Base-by-base conservation (phyloP, 2,329 filamentous ascomycete genomes). In the Aspergillus viridinutans region DNA sequence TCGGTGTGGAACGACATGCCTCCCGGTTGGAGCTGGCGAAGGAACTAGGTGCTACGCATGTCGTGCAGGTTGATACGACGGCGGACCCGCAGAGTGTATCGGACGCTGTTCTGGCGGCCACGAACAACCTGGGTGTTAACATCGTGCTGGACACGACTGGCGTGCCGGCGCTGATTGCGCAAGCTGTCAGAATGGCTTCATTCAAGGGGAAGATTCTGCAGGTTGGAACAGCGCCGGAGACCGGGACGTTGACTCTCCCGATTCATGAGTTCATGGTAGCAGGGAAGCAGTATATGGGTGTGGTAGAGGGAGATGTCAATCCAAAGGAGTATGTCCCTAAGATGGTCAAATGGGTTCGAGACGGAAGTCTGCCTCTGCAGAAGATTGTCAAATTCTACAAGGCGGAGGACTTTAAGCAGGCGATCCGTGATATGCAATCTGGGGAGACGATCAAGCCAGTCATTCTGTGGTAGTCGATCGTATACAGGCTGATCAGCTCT, bases 91-190 rank as follows among this genome's bases (percentile, higher is more conserved):
- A 48, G 4, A 62, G 65, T n/a, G 61, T 80, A 1, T 66, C 64
- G 0, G 66, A 72, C 35, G 72, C 71, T 3, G 67, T 80, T 20
- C 62, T 67, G 20, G 70, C 71, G 5, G 59, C 76, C 3, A 69
- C 71, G 0, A 69, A 71, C 3, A 72, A 69, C 0, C 58, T 74
- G 0, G 80, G 81, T 0, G 72, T 78, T 0, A 77, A 74, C 2
- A 69, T 81, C 35, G 73, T 73, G 4, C 72, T 84, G 52, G 81
- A 84, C 54, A 82, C 80, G 0, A 83, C 79, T 1, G 82, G 79
- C 0, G 74, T 74, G 0, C 68, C 74, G 40, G 57, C 74, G 42
- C 58, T 82, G 55, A 67, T 82, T 17, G 68, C 76, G 8, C 76
- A 76, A 3, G 75, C 73, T 1, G 58, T 81, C 2, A 70, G 76